A percentile compares a stretch with the other conserved stretches of the same genome.
phyloP scores from a whole-genome alignment of 441 rosid genomes.

The Dalechampia spathulata region DNA sequence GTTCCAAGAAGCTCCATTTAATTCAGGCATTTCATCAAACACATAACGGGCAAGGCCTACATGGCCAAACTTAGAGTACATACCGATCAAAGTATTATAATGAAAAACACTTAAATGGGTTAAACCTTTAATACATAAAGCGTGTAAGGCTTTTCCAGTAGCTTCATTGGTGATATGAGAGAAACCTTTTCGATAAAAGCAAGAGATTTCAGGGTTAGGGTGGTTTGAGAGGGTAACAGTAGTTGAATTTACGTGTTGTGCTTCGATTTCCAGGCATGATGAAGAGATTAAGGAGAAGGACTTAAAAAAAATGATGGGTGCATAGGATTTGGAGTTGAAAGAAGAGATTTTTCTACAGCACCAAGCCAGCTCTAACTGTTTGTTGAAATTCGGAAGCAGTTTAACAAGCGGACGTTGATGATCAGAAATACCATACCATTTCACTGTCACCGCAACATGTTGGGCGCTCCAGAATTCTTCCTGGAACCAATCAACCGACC shows the following conservation, averaged over 20 bases:
- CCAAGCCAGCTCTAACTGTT: conserved; percentile 40
- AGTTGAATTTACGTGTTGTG: conserved; percentile 1
- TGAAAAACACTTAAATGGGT: conserved; percentile 33
- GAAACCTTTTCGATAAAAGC: conserved; percentile 69
- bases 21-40: conserved; percentile 63
- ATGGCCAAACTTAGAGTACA: conserved; percentile 56
- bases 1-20: conserved; percentile 75
- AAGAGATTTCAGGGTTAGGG: conserved; percentile 55
- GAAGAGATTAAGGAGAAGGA: conserved; percentile 32
- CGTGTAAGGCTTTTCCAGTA: conserved; percentile 67
- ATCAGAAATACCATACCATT: no score
- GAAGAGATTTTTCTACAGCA: conserved; percentile 19
- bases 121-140: conserved; percentile 54
- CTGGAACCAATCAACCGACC: no score
- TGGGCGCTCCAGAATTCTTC: no score
- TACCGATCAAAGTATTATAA: conserved; percentile 44
- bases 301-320: conserved; percentile 14
- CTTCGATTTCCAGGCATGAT: conserved; percentile 14
- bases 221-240: conserved; percentile 43
- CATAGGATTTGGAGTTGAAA: conserved; percentile 21
- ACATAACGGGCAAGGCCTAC: conserved; percentile 42
- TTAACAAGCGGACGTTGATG: background rate
- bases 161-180: conserved; percentile 47
- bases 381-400: background rate
- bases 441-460: no score